Conservation (phyloP, 805 yeast species). For the Sugiyamaella marilandica region DNA sequence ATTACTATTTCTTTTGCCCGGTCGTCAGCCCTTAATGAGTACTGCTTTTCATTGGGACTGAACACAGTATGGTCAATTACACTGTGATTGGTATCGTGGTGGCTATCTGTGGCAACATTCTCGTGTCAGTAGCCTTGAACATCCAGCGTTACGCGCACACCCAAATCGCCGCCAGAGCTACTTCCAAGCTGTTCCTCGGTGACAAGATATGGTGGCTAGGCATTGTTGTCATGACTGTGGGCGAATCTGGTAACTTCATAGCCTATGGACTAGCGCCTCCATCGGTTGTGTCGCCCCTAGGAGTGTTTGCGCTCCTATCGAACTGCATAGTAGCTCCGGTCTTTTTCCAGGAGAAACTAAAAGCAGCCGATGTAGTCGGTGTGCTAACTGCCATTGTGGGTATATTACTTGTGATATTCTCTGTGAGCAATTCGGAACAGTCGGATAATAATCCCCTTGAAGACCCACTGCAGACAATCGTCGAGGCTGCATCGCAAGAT, state of each 20-base stretch:
- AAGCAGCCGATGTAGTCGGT: conserved; percentile 36
- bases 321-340: conserved; percentile 47
- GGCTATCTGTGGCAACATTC: conserved; percentile 37
- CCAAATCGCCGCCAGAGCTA: conserved; percentile 21
- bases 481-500: conserved; percentile 27
- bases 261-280: conserved; percentile 49
- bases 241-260: conserved; percentile 45
- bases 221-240: conserved; percentile 38
- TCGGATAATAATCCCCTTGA: conserved; percentile 12
- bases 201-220: conserved; percentile 41
- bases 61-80: conserved; percentile 4
- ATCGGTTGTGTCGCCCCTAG: conserved; percentile 45
- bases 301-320: conserved; percentile 45
- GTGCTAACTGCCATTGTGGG: conserved; percentile 40
- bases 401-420: conserved; percentile 39
- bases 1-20: too few species aligned
- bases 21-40: too few species aligned
- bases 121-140: conserved; percentile 38
- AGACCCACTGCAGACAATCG: conserved; percentile 30
- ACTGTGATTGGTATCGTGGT: conserved; percentile 32
- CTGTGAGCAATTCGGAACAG: conserved; percentile 16
- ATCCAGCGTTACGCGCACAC: conserved; percentile 39
- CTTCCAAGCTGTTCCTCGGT: conserved; percentile 7
- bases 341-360: conserved; percentile 39
- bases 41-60: too few species aligned